Conservation (phyloP, 805 yeast species). For the Candida suzukii region DNA sequence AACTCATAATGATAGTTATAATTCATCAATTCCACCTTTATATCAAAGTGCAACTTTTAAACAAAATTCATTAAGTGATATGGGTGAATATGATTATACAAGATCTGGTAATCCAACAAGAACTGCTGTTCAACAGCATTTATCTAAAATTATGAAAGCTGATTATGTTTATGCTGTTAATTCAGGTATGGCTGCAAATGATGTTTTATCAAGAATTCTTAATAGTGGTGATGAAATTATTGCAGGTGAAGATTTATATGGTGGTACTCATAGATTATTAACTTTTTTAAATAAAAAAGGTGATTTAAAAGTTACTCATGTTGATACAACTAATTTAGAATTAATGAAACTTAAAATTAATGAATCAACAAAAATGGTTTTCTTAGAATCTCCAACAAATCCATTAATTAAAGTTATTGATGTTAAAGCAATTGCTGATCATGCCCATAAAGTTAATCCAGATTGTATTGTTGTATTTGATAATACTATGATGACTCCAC, state of each 20-base stretch:
- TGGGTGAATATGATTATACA: constrained; percentile 83
- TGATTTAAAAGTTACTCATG: constrained; percentile 61
- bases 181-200: constrained; percentile 90
- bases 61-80: constrained; percentile 60
- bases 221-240: constrained; percentile 84
- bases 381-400: constrained; percentile 89
- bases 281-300: constrained; percentile 61
- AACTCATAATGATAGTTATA: constrained; percentile 59
- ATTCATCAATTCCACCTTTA: constrained; percentile 79
- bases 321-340: constrained; percentile 72
- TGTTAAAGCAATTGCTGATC: constrained; percentile 54
- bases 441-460: constrained; percentile 64
- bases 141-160: constrained; percentile 77
- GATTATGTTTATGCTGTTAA: constrained; percentile 72
- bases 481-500: constrained; percentile 95
- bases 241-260: constrained; percentile 93
- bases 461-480: constrained; percentile 75
- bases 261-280: constrained; percentile 85
- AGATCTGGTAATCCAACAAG: constrained; percentile 94
- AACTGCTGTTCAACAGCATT: constrained; percentile 67
- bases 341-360: constrained; percentile 51
- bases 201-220: constrained; percentile 70
- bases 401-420: constrained; percentile 88
- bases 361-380: constrained; percentile 61
- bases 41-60: constrained; percentile 95